Conservation (phyloP, 2,329 filamentous ascomycete genomes). For the Xylaria sp. region DNA sequence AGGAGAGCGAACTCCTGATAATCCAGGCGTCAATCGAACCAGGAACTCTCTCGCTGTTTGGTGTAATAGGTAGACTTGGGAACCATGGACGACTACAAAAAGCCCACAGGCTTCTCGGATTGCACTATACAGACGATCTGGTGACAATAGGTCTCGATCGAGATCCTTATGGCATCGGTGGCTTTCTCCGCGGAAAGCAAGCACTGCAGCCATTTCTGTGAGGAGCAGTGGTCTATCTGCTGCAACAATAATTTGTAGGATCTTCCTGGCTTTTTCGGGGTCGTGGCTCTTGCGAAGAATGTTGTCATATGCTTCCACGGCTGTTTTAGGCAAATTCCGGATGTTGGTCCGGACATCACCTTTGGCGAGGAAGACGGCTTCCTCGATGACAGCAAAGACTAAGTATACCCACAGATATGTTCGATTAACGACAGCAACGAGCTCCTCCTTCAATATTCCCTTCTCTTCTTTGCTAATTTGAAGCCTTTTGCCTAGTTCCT, state of each 20-base stretch:
- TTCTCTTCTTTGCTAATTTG: neutral
- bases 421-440: too few relatives aligned
- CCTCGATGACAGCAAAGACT: too few relatives aligned
- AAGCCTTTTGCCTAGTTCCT: conserved; percentile 21
- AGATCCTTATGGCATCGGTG: conserved; percentile 56
- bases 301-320: too few relatives aligned
- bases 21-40: neutral
- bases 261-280: conserved; percentile 41
- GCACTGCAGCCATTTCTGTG: conserved; percentile 48
- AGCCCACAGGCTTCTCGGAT: conserved; percentile 36
- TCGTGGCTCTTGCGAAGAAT: conserved; percentile 40
- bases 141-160: conserved; percentile 48
- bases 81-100: conserved; percentile 32
- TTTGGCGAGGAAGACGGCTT: too few relatives aligned
- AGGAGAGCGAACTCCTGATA: neutral
- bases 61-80: conserved; percentile 31
- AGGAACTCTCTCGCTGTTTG: conserved; percentile 38
- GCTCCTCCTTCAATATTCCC: too few relatives aligned
- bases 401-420: too few relatives aligned
- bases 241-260: conserved; percentile 52
- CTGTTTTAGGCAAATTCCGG: too few relatives aligned
- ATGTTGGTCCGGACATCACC: too few relatives aligned
- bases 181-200: conserved; percentile 52
- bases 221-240: conserved; percentile 49
- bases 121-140: neutral